Evolutionary conservation across 352 stramenopile genomes (phyloP).

Genomic region (Pythium utonaiense): DNA sequence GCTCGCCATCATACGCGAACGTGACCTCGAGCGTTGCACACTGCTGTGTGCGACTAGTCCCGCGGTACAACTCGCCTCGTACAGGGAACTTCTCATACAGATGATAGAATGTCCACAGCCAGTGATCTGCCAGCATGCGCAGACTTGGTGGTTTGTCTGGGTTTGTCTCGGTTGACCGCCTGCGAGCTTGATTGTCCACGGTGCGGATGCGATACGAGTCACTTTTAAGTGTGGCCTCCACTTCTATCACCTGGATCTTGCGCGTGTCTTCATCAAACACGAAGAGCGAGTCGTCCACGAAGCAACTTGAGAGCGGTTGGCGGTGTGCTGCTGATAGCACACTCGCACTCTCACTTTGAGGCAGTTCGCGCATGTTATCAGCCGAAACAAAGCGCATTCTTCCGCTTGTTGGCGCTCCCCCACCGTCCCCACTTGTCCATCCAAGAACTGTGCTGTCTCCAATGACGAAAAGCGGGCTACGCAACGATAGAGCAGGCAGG

Average conservation of each 20-base stretch:
- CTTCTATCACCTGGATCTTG: conserved; percentile 1
- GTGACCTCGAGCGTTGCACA: background rate
- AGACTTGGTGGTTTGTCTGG: too few relatives aligned
- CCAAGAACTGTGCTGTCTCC: too few relatives aligned
- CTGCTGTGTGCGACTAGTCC: too few relatives aligned
- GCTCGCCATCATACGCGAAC: conserved; percentile 1
- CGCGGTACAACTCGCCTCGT: conserved; percentile 10
- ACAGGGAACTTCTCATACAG: conserved; percentile 39
- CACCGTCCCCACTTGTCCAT: too few relatives aligned
- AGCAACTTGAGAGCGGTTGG: too few relatives aligned
- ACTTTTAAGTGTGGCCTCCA: conserved; percentile 32
- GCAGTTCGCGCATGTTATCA: background rate
- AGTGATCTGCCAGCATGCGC: conserved; percentile 20
- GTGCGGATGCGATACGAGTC: conserved; percentile 55
- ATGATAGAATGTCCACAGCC: conserved; percentile 31
- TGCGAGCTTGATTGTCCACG: too few relatives aligned
- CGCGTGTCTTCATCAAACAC: conserved; percentile 12
- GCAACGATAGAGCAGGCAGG: too few relatives aligned
- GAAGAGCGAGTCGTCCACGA: background rate
- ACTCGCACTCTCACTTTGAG: too few relatives aligned
- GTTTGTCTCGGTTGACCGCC: too few relatives aligned
- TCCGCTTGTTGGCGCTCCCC: too few relatives aligned
- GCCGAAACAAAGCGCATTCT: background rate
- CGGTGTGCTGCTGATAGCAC: too few relatives aligned
- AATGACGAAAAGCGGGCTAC: too few relatives aligned